Percentiles rank a stretch among this genome's conserved stretches.
Conservation (phyloP, 2,329 filamentous ascomycete species). For the Cordyceps cateniannulata region DNA sequence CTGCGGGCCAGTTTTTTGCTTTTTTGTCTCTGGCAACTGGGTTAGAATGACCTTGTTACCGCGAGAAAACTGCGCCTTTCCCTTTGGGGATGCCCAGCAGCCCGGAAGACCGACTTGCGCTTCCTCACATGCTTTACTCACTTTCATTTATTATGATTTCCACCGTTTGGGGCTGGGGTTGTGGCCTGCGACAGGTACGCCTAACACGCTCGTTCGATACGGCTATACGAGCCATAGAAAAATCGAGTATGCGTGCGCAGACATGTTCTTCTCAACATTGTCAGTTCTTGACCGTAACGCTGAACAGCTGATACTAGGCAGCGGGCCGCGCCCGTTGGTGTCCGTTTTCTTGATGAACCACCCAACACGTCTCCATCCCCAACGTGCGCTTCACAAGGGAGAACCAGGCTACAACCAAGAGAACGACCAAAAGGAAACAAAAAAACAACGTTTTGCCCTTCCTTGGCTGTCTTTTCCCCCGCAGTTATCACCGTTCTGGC, state of each 20-base stretch:
- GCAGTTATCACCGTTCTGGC: neutral
- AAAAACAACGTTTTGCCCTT: neutral
- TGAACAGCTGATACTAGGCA: neutral
- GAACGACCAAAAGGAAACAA: neutral
- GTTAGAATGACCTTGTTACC: constrained; percentile 15
- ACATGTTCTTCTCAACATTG: neutral
- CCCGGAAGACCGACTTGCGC: neutral
- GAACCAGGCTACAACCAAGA: no score
- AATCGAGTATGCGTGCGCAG: no score
- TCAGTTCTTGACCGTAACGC: neutral
- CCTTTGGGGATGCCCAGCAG: constrained; percentile 8
- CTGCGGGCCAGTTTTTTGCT: neutral
- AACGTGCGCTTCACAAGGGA: neutral
- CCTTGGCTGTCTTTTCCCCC: neutral
- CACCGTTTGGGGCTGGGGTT: no score
- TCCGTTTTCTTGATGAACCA: neutral
- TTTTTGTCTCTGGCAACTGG: neutral
- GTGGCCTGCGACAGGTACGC: neutral
- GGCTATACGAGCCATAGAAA: neutral
- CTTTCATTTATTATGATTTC: neutral
- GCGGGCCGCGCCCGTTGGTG: neutral
- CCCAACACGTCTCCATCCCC: neutral
- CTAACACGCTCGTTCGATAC: neutral
- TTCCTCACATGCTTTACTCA: neutral
- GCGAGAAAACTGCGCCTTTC: constrained; percentile 18